Evolutionary conservation across 148 eudicot species (phyloP), one percentile per base, ranked within the genome.

Genomic region (Fallopia convolvulus): DNA sequence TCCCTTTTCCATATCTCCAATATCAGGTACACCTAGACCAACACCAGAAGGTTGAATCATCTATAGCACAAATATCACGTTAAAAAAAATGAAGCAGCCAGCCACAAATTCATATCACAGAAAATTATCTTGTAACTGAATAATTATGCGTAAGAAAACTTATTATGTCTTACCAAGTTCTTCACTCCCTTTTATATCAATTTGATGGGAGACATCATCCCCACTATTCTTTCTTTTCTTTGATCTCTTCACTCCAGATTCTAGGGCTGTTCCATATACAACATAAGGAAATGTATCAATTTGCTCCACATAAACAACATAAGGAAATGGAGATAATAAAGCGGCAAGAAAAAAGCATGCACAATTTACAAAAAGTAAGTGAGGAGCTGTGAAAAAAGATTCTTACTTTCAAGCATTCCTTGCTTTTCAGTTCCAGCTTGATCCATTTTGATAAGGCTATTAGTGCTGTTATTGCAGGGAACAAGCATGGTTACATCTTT

Each of bases 181-280:
- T 8, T 48, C 58, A 44, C 81, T 75, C 61, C 66, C 11, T 26
- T 74, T 76, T 77, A 75, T 32, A 74, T 66, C 74, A 74, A 80
- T 81, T 75, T 42, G 70, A 72, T 71, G 56, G 75, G 71, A 70
- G 56, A 74, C 83, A 52, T 76, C 76, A 76, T 61, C 80, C 56
- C 46, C 55, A 55, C 49, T n/a, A 68, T 85, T 83, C 85, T 84
- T 81, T 39, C 74, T 53, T 42, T 47, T 80, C 75, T 75, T 83
- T 40, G 65, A 23, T 53, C 68, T 83, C 76, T 79, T 82, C n/a
- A 39, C 76, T 76, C 75, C 61, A 49, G 77, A 71, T 77, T 36
- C 63, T 44, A 74, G 40, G 23, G 79, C 77, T 77, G 23, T 21
- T 33, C 70, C 81, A 75, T 77, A 21, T 36, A 33, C 5, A 68